A percentile compares a stretch with the other conserved stretches of the same genome.
Evolutionary conservation across 2,329 filamentous ascomycete genomes (phyloP).

Genomic region (Fusarium subtropicale): DNA sequence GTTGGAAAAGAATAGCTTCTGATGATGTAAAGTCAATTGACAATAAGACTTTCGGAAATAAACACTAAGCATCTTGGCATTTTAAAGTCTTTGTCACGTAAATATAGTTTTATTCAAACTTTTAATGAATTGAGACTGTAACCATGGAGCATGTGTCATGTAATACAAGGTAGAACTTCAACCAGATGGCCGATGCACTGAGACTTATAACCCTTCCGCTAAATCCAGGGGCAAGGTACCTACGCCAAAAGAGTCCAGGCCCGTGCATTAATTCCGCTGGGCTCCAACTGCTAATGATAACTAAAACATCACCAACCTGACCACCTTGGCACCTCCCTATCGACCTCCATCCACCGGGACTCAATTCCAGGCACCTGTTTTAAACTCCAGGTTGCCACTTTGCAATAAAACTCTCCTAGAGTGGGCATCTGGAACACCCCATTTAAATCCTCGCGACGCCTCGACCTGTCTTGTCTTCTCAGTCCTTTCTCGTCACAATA

Average conservation of each 20-base stretch:
- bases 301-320: conserved; percentile 39
- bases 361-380: conserved; percentile 32
- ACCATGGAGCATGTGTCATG: background rate
- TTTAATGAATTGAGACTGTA: background rate
- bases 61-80: background rate
- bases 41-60: background rate
- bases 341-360: conserved; percentile 21
- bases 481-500: conserved; percentile 7
- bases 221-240: conserved; percentile 37
- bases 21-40: conserved; percentile 1
- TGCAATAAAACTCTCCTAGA: conserved; percentile 29
- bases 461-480: background rate
- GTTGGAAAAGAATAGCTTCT: background rate
- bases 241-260: conserved; percentile 13
- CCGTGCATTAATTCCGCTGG: conserved; percentile 40
- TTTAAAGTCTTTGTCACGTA: background rate
- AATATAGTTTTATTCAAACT: background rate
- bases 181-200: conserved; percentile 20
- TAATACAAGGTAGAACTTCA: conserved; percentile 7
- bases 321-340: conserved; percentile 49
- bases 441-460: conserved; percentile 3
- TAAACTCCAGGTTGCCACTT: conserved; percentile 43
- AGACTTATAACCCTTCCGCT: conserved; percentile 8
- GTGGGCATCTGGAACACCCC: background rate
- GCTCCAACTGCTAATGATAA: conserved; percentile 29